Evolutionary conservation across 257 asterid genomes (phyloP).

Genomic region (Nicotiana knightiana): DNA sequence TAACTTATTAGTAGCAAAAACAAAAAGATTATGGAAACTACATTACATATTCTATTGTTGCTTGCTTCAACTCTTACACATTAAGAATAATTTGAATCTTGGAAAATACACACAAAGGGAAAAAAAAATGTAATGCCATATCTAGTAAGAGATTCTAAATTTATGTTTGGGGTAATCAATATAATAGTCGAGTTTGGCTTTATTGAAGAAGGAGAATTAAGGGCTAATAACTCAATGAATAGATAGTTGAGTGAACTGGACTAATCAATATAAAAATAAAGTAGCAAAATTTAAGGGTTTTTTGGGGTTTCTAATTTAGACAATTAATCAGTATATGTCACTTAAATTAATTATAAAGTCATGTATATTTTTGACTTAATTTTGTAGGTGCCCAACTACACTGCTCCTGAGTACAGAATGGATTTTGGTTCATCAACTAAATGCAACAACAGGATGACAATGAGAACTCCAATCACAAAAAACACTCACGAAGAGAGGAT

Average conservation of each 20-base stretch:
- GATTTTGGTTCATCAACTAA: slow-evolving; percentile 63
- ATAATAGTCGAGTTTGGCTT: not conserved
- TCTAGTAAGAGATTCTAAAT: not conserved
- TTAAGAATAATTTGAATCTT: not conserved
- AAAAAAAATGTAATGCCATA: not conserved
- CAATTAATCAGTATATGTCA: not conserved
- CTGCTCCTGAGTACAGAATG: slow-evolving; percentile 38
- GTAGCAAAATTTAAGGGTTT: not conserved
- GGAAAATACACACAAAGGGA: not conserved
- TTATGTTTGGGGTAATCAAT: not conserved
- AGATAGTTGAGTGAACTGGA: no score
- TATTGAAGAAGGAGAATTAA: not conserved
- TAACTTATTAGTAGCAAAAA: no score
- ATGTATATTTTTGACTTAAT: not conserved
- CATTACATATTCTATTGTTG: not conserved
- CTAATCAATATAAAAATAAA: not conserved
- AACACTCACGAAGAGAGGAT: slow-evolving; percentile 35
- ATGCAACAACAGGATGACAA: slow-evolving; percentile 40
- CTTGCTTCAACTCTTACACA: not conserved
- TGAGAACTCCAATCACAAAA: slow-evolving; percentile 36
- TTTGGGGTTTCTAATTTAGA: not conserved
- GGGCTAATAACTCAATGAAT: no score
- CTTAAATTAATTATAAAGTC: not conserved
- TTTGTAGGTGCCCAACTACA: slow-evolving; percentile 40
- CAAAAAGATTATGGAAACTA: not conserved